Conservation (phyloP, 352 stramenopile genomes). For the Pythium dissimile region DNA sequence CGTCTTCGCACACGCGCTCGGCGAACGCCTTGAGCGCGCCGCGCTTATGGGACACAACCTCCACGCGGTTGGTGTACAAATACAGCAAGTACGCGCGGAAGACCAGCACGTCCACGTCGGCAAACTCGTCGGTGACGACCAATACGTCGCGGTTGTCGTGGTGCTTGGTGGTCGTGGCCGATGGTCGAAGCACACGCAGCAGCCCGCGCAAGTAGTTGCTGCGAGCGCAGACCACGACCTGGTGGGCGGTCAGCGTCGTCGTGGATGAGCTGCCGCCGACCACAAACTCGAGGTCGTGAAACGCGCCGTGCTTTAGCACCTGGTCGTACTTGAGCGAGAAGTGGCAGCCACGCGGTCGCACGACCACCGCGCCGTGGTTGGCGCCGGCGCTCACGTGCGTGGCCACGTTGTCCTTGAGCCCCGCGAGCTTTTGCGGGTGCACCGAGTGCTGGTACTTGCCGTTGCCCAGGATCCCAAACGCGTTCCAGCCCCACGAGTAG, state of each 20-base stretch:
- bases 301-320: constrained; percentile 45
- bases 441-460: constrained; percentile 75
- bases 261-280: constrained; percentile 22
- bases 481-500: constrained; percentile 88
- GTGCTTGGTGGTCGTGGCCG: not conserved
- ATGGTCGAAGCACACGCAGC: constrained; percentile 36
- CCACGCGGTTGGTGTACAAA: constrained; percentile 68
- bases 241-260: constrained; percentile 33
- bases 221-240: constrained; percentile 53
- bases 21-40: constrained; percentile 52
- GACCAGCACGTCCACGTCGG: constrained; percentile 53
- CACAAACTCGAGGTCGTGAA: constrained; percentile 54
- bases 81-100: constrained; percentile 63
- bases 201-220: constrained; percentile 57
- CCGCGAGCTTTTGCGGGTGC: constrained; percentile 56
- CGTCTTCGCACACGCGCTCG: constrained; percentile 45
- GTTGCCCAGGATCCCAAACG: constrained; percentile 69
- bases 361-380: constrained; percentile 65
- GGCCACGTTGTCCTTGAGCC: constrained; percentile 54
- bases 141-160: constrained; percentile 19
- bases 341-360: constrained; percentile 49
- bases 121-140: constrained; percentile 48
- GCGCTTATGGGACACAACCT: constrained; percentile 62
- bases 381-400: constrained; percentile 52
- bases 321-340: constrained; percentile 62